Evolutionary conservation across 441 rosid genomes (phyloP).

Genomic region (Erodium texanum): DNA sequence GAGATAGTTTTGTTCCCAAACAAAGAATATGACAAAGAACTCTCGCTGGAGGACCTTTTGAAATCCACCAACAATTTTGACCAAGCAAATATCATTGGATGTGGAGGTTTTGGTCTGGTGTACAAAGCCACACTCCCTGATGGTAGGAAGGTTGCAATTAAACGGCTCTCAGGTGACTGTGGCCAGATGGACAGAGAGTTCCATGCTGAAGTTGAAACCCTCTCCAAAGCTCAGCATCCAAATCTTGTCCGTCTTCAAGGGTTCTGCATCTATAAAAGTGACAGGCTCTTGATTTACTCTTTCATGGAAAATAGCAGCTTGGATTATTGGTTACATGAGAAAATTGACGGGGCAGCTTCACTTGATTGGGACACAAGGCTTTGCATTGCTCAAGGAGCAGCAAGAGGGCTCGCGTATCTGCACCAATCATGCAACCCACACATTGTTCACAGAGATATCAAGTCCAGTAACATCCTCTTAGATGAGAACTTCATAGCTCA

Average conservation of each 20-base stretch:
- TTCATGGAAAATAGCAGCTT: slow-evolving; percentile 76
- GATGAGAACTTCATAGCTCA: slow-evolving; percentile 62
- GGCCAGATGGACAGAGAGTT: slow-evolving; percentile 75
- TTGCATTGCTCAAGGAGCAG: slow-evolving; percentile 55
- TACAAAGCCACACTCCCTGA: slow-evolving; percentile 57
- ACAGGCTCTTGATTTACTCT: slow-evolving; percentile 58
- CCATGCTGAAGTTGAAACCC: slow-evolving; percentile 64
- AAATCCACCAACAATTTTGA: slow-evolving; percentile 55
- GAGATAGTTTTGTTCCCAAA: slow-evolving; percentile 56
- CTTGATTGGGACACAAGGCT: slow-evolving; percentile 53
- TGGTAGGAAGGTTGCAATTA: slow-evolving; percentile 54
- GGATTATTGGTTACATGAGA: slow-evolving; percentile 78
- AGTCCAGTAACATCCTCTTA: slow-evolving; percentile 64
- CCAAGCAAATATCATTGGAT: slow-evolving; percentile 63
- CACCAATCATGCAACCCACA: slow-evolving; percentile 67
- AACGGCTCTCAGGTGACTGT: slow-evolving; percentile 64
- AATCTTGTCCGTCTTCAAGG: slow-evolving; percentile 71
- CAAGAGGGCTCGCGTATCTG: slow-evolving; percentile 51
- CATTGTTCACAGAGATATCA: slow-evolving; percentile 65
- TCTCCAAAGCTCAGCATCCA: slow-evolving; percentile 75
- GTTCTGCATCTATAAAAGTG: slow-evolving; percentile 44
- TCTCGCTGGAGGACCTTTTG: slow-evolving; percentile 54
- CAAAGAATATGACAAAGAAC: slow-evolving; percentile 36
- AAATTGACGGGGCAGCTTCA: slow-evolving; percentile 43
- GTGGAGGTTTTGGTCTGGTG: slow-evolving; percentile 77